Evolutionary conservation across 2,329 filamentous ascomycete genomes (phyloP), one percentile per base, ranked within the genome.

Genomic region (Xylogone sp.): DNA sequence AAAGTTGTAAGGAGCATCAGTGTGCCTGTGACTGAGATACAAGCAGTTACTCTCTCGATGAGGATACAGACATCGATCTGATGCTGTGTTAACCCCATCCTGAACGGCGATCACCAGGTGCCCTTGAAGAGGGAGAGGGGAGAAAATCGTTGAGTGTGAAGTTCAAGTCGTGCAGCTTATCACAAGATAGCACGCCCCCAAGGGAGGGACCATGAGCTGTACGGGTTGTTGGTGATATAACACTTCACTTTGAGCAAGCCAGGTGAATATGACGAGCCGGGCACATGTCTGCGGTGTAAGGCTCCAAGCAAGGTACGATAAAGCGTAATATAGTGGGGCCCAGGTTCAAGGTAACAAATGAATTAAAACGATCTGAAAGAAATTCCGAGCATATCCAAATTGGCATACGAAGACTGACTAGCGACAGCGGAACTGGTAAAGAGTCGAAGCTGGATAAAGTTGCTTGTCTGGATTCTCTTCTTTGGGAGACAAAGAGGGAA

Each of bases 1-100:
- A 92, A 94, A 1, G 87, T 91, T 48, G 72, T 60, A 48, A 93
- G 82, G 60, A 91, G 85, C 63, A 91, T 80, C 22, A 87, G 60
- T 22, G 85, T 88, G 51, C 86, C 87, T 1, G 86, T 48, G 0
- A 93, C 68, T 0, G 88, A 93, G 43, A 91, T 70, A 10, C 84
- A 77, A 1, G 88, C 92, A 61, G 84, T 84, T 13, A 78, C 71
- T 39, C 88, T 78, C 67, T 90, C 87, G 46, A 87, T 79, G 53
- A 79, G 68, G 56, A 76, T 81, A 55, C 91, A 76, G 43, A 77
- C 76, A 29, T 71, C 61, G 48, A 84, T 68, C 62, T 82, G 72
- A 6, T 31, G 8, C 3, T 39, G 18, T 2, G 55, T 53, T 9
- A 60, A 49, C 19, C 77, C 0, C 81, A 76, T 75, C 76, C 79